phyloP scores from a whole-genome alignment of 768 basidiomycete species.

The Russula foetens region DNA sequence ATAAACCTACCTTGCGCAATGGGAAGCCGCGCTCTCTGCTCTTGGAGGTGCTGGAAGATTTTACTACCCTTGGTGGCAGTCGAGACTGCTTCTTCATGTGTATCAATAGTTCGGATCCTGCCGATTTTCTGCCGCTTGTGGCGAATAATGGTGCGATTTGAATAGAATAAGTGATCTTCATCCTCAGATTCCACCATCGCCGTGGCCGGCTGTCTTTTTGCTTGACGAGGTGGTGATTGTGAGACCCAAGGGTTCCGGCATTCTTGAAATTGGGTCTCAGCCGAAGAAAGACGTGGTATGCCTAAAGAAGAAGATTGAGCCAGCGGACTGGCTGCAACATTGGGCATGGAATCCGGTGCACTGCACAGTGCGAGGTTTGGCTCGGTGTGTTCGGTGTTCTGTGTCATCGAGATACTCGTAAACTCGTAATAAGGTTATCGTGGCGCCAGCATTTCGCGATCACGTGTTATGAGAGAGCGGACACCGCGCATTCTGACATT shows the following conservation, averaged over 20 bases:
- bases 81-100: neutral
- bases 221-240: neutral
- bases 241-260: neutral
- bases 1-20: slow-evolving; percentile 59
- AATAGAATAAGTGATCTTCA: neutral
- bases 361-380: neutral
- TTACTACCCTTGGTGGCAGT: slow-evolving; percentile 22
- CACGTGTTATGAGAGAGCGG: neutral
- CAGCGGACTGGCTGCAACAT: neutral
- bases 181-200: slow-evolving; percentile 3
- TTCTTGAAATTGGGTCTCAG: neutral
- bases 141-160: neutral
- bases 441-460: neutral
- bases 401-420: no score
- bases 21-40: slow-evolving; percentile 64
- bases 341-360: slow-evolving; percentile 1
- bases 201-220: slow-evolving; percentile 8
- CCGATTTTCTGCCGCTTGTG: slow-evolving; percentile 14
- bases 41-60: slow-evolving; percentile 33
- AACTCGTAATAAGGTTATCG: neutral
- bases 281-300: neutral
- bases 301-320: neutral
- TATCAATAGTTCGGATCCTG: neutral
- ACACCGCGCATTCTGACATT: neutral
- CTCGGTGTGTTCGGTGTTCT: no score